Conservation (phyloP, 208 protist genomes). For the Strigomonas culicis region DNA sequence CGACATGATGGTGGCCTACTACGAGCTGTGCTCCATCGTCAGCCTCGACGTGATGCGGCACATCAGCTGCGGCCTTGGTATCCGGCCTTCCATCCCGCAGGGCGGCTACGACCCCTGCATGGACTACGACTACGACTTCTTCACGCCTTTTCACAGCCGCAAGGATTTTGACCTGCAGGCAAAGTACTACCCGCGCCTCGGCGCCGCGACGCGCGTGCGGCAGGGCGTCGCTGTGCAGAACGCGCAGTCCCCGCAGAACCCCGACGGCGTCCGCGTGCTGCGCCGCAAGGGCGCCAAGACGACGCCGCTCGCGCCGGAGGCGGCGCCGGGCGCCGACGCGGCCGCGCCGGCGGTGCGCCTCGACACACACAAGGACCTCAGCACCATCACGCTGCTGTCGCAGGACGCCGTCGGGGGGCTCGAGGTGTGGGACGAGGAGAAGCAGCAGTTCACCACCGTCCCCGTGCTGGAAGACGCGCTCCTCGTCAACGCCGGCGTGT, state of each 20-base stretch:
- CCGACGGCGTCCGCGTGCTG: slow-evolving; percentile 67
- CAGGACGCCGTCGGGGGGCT: slow-evolving; percentile 82
- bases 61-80: slow-evolving; percentile 82
- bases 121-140: slow-evolving; percentile 81
- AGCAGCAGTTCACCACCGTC: slow-evolving; percentile 52
- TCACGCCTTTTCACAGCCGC: slow-evolving; percentile 69
- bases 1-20: slow-evolving; percentile 85
- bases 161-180: slow-evolving; percentile 82
- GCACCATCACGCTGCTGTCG: slow-evolving; percentile 79
- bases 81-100: slow-evolving; percentile 64
- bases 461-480: slow-evolving; percentile 84
- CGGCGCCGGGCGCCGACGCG: slow-evolving; percentile 4
- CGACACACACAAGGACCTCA: slow-evolving; percentile 84
- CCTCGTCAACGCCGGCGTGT: slow-evolving; percentile 83
- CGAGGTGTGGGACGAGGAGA: slow-evolving; percentile 80
- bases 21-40: slow-evolving; percentile 75
- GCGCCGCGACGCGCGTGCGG: slow-evolving; percentile 30
- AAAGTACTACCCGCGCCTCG: slow-evolving; percentile 82
- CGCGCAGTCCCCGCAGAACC: slow-evolving; percentile 51
- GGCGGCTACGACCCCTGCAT: slow-evolving; percentile 47
- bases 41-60: slow-evolving; percentile 81
- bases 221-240: slow-evolving; percentile 56
- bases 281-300: slow-evolving; percentile 63
- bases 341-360: slow-evolving; percentile 41
- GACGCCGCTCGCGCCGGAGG: slow-evolving; percentile 30